These are phyloP conservation scores for Leishmania braziliensis DNA, from an alignment of 208 protist genomes.

Conservation along the genomic window DNA sequence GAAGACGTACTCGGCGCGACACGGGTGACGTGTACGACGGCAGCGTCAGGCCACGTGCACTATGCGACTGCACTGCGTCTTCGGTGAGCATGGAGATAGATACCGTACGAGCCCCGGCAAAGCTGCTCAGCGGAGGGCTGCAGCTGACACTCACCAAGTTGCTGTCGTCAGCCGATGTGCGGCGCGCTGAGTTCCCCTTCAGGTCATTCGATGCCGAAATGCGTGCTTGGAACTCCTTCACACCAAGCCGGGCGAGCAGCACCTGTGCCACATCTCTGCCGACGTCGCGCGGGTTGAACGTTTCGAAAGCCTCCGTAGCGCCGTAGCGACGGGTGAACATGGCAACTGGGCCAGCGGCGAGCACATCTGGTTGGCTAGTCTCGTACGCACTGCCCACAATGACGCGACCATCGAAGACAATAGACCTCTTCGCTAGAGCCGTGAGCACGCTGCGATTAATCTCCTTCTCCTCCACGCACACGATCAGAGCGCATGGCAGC, in stretches of 20 bases:
- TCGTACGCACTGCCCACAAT: constrained; percentile 90
- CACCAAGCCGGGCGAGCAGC: constrained; percentile 77
- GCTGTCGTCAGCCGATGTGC: background rate
- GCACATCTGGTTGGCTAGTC: constrained; percentile 84
- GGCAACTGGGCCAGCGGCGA: constrained; percentile 89
- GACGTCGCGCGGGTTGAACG: constrained; percentile 86
- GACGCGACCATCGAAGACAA: constrained; percentile 94
- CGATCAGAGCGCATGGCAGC: constrained; percentile 79
- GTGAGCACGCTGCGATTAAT: constrained; percentile 88
- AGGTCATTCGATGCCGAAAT: background rate
- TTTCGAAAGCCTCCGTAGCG: constrained; percentile 78
- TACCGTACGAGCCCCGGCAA: background rate
- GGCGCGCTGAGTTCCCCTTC: background rate
- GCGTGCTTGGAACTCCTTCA: constrained; percentile 66
- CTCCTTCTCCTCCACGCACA: constrained; percentile 90
- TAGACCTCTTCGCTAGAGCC: constrained; percentile 88
- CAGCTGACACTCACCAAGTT: background rate
- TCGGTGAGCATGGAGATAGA: constrained; percentile 41
- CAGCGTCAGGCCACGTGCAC: constrained; percentile 17
- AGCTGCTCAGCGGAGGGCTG: constrained; percentile 8
- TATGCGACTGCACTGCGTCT: constrained; percentile 10
- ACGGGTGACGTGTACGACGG: constrained; percentile 59
- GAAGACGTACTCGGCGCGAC: constrained; percentile 57
- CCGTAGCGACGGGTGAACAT: constrained; percentile 94
- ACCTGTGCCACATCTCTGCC: constrained; percentile 73